These are phyloP conservation scores for Entophlyctis luteolus DNA, from an alignment of 192 early-diverging fungal species.

Conservation along the genomic window DNA sequence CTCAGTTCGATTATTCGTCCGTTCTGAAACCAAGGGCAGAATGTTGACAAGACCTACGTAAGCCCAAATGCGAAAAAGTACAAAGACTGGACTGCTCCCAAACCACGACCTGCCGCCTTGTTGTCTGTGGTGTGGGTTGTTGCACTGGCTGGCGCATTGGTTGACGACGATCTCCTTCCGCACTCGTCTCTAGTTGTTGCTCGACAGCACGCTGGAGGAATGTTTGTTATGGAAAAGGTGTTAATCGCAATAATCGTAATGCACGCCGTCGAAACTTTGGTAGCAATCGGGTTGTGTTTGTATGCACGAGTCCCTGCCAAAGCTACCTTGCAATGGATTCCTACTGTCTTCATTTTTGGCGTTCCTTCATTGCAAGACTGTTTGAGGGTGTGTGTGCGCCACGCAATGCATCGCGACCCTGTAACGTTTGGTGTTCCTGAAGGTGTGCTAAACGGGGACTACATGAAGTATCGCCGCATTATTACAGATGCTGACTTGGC, in stretches of 20 bases:
- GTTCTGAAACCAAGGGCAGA: not conserved
- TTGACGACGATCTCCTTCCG: constrained; percentile 22
- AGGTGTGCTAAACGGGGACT: constrained; percentile 24
- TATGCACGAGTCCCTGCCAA: constrained; percentile 12
- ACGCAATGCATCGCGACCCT: constrained; percentile 16
- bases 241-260: constrained; percentile 13
- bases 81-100: constrained; percentile 7
- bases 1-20: not conserved
- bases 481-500: constrained; percentile 20
- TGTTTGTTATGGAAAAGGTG: not conserved
- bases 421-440: constrained; percentile 30
- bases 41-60: constrained; percentile 27
- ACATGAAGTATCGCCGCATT: constrained; percentile 27
- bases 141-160: not conserved
- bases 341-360: constrained; percentile 31
- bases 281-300: constrained; percentile 16
- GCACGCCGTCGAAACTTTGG: constrained; percentile 8
- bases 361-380: constrained; percentile 28
- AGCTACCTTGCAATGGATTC: constrained; percentile 11
- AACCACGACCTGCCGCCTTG: not conserved
- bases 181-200: not conserved
- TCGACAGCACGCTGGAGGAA: not conserved
- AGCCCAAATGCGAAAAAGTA: not conserved
- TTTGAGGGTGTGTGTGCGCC: constrained; percentile 22
- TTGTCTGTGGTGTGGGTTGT: constrained; percentile 6